phyloP scores from a whole-genome alignment of 306 rosid genomes.

The Pterocarpus macrocarpus region DNA sequence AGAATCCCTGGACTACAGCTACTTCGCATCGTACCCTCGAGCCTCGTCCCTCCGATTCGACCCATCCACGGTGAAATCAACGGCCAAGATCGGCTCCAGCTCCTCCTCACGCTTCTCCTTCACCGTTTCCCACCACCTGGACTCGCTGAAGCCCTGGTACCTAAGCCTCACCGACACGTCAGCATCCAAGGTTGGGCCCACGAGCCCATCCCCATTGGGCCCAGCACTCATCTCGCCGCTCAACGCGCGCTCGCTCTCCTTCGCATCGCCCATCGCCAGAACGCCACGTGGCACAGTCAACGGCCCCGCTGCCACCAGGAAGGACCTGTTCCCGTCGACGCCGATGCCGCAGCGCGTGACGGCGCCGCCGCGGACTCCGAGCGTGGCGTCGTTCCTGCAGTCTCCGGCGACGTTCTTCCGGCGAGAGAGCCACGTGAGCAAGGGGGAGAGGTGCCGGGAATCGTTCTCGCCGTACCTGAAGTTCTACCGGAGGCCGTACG shows the following conservation, averaged over 20 bases:
- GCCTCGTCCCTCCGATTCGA: slow-evolving; percentile 91
- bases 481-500: slow-evolving; percentile 83
- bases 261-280: slow-evolving; percentile 85
- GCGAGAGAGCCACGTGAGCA: slow-evolving; percentile 66
- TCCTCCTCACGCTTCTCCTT: slow-evolving; percentile 96
- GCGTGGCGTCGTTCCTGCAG: slow-evolving; percentile 76
- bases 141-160: slow-evolving; percentile 96
- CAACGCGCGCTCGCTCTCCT: slow-evolving; percentile 90
- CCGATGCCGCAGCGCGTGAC: slow-evolving; percentile 81
- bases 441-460: slow-evolving; percentile 69
- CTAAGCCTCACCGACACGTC: slow-evolving; percentile 88
- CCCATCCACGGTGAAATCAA: slow-evolving; percentile 60
- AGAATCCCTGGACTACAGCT: slow-evolving; percentile 74
- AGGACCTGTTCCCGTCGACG: slow-evolving; percentile 80
- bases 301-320: slow-evolving; percentile 61
- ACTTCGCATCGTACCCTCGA: slow-evolving; percentile 77
- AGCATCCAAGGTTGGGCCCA: slow-evolving; percentile 87
- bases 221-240: slow-evolving; percentile 88
- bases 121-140: slow-evolving; percentile 88
- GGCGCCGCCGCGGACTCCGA: slow-evolving; percentile 65
- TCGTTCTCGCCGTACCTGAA: slow-evolving; percentile 78
- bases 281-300: slow-evolving; percentile 62
- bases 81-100: slow-evolving; percentile 81
- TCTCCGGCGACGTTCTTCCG: slow-evolving; percentile 91
- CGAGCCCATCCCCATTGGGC: slow-evolving; percentile 61